Evolutionary conservation across 2,329 filamentous ascomycete genomes (phyloP), one percentile per base, ranked within the genome.

Genomic region (Aspergillus sp.): DNA sequence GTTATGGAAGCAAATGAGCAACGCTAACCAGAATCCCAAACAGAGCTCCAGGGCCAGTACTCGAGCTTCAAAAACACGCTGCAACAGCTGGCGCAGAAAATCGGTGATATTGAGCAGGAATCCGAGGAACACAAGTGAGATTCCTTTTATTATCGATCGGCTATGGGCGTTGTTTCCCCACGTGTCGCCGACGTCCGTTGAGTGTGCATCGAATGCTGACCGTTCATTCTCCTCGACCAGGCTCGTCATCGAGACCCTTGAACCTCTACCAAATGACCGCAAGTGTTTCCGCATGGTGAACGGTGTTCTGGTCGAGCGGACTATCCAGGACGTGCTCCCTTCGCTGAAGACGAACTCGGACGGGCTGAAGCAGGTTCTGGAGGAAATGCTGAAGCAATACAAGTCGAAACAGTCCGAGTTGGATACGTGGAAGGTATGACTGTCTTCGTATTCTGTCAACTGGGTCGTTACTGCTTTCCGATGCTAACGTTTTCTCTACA

Each of bases 261-360:
- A 81, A 38, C 88, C 88, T 28, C 74, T 96, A 15, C 72, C 84
- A 1, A 74, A 71, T 43, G 82, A 93, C 45, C 83, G 91, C 52
- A 98, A 95, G 68, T 96, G 89, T 66, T 98, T 96, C 66, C 88
- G 91, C 49, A 86, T 98, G 75, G 93, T 98, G 60, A 96, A 98
- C 60, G 91, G 91, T 28, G 88, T 96, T 15, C 68, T 98, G 37
- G 85, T 94, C 33, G 91, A 98, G 68, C 75, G 88, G 48, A 96
- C 89, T 11, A 85, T 98, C 47, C 74, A 86, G 60, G 91, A 96
- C 60, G 85, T 98, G 8, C 71, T 93, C 34, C 91, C 91, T 4
- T 83, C 86, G 15, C 71, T 98, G 40, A 81, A 86, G 66, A 96
- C 86, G 13, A 96, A 98, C 58, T 83, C 86, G 15, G 89, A 96